Evolutionary conservation across 2,329 filamentous ascomycete species (phyloP), one percentile per base, ranked within the genome.

Genomic region (Rhinocladiella similis): DNA sequence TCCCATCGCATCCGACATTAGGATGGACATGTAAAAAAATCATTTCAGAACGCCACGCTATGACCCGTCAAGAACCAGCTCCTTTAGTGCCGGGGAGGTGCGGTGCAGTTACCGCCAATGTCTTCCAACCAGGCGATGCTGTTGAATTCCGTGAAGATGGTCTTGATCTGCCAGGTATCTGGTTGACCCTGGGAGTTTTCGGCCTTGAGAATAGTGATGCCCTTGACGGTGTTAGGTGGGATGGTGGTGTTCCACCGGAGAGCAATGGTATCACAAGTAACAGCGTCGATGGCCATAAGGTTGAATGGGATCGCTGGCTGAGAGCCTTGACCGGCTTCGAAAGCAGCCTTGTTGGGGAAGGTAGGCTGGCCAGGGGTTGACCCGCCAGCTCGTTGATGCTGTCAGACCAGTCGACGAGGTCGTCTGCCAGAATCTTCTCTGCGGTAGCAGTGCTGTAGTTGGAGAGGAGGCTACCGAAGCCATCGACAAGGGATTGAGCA

Each of bases 121-220:
- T 61, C 59, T 53, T 59, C 47, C 39, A 59, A 39, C 61, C 61
- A 63, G 25, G 59, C 27, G 19, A 57, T 50, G 54, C 59, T 62
- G 65, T 73, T 72, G 62, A 72, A 72, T 62, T 73, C 71, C 29
- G 68, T 69, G 35, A 65, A 68, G 14, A 72, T 57, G 50, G 54
- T 65, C 60, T 66, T 61, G 56, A 73, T 65, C 61, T 66, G 66
- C 70, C 69, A 73, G 22, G 54, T 57, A 14, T 63, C 65, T 3
- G 57, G 53, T 39, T 60, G 16, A 10, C 49, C 51, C 19, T 52
- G 41, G 35, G 57, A 38, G 49, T 60, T 60, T 22, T 60, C 57
- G 41, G 64, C 62, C n/a, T 60, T 62, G 16, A 70, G 52, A 51
- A 70, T 66, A 25, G 66, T 67, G 47, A 72, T 67, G 25, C 71